These are phyloP conservation scores for Stachybotrys chlorohalonatus DNA, from an alignment of 2,329 filamentous ascomycete species.

Conservation along the genomic window DNA sequence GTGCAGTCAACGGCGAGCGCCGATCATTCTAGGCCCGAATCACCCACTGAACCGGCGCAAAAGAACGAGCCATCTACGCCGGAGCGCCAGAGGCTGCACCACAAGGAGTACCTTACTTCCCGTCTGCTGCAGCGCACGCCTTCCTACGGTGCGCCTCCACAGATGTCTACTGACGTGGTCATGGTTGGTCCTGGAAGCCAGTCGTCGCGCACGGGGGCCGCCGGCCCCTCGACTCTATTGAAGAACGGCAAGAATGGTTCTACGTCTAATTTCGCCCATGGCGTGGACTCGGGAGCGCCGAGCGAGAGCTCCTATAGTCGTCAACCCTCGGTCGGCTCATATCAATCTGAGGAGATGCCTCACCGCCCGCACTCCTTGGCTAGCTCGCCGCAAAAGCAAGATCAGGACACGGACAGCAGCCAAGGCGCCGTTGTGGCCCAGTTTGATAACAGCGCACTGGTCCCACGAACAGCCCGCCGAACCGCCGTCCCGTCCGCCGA, in stretches of 20 bases:
- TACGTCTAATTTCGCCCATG: slow-evolving; percentile 51
- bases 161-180: slow-evolving; percentile 52
- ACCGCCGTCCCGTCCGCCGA: slow-evolving; percentile 35
- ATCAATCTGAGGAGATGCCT: slow-evolving; percentile 21
- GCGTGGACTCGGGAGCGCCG: slow-evolving; percentile 37
- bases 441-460: slow-evolving; percentile 34
- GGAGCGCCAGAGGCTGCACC: slow-evolving; percentile 34
- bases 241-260: slow-evolving; percentile 35
- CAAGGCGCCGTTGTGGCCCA: slow-evolving; percentile 16
- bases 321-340: slow-evolving; percentile 18
- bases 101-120: slow-evolving; percentile 59
- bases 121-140: slow-evolving; percentile 56
- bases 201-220: neutral
- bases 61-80: slow-evolving; percentile 14
- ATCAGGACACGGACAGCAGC: slow-evolving; percentile 8
- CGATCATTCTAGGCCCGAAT: slow-evolving; percentile 2
- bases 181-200: slow-evolving; percentile 23
- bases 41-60: neutral
- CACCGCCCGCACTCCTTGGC: slow-evolving; percentile 33
- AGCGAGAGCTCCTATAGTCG: slow-evolving; percentile 45
- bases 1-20: slow-evolving; percentile 2
- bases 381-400: slow-evolving; percentile 19
- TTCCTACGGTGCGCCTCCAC: slow-evolving; percentile 51
- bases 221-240: slow-evolving; percentile 12
- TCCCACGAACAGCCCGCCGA: slow-evolving; percentile 32